phyloP scores from a whole-genome alignment of 1,284 basidiomycete genomes.

The Ceratobasidium sp. region DNA sequence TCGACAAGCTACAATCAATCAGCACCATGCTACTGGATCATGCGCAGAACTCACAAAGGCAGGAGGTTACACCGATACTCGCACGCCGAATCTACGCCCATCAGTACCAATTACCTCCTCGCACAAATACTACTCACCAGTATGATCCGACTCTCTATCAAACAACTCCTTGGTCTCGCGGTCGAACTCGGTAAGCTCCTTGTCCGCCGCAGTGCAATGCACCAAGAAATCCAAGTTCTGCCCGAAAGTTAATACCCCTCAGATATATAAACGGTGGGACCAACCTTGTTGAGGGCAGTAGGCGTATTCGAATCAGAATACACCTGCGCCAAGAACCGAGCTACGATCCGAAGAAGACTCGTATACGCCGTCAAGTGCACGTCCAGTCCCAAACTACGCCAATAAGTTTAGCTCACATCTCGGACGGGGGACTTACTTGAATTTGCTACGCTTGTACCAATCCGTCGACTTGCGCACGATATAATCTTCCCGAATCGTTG shows the following conservation, averaged over 20 bases:
- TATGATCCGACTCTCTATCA: slow-evolving; percentile 60
- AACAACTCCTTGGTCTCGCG: slow-evolving; percentile 70
- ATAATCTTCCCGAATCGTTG: slow-evolving; percentile 85
- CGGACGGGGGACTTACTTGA: slow-evolving; percentile 57
- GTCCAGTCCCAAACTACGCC: slow-evolving; percentile 49
- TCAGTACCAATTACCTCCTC: not conserved
- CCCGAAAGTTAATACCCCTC: not conserved
- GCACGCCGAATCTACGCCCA: slow-evolving; percentile 59
- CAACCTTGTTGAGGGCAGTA: slow-evolving; percentile 72
- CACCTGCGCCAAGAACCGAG: slow-evolving; percentile 74
- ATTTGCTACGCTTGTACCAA: slow-evolving; percentile 75
- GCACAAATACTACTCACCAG: slow-evolving; percentile 51
- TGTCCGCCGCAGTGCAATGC: slow-evolving; percentile 67
- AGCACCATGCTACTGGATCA: slow-evolving; percentile 29
- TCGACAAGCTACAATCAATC: slow-evolving; percentile 60
- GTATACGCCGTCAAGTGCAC: slow-evolving; percentile 77
- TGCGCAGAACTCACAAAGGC: slow-evolving; percentile 66
- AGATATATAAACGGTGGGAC: not conserved
- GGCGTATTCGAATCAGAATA: slow-evolving; percentile 74
- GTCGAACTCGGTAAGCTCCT: slow-evolving; percentile 61
- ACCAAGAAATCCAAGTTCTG: slow-evolving; percentile 70
- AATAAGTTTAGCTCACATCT: not conserved
- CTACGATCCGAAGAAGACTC: slow-evolving; percentile 69
- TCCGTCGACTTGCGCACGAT: slow-evolving; percentile 74
- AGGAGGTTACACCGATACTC: slow-evolving; percentile 70